Base-by-base conservation (phyloP, 192 early-diverging fungal genomes). In the Backusella tarrabulga region DNA sequence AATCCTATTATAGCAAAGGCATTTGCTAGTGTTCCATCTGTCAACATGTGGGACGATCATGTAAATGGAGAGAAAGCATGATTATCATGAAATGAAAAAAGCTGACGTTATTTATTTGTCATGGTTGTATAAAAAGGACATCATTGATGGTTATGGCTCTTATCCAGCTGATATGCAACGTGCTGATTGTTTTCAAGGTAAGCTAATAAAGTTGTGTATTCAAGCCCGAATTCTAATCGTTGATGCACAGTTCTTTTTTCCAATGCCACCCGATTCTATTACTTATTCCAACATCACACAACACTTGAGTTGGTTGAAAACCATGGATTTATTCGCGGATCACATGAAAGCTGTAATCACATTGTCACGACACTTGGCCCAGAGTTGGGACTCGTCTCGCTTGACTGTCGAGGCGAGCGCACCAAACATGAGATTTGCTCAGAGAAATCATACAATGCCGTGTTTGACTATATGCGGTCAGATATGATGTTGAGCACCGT, bases 31-130 rank as follows among this genome's bases (percentile, higher is more conserved):
- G 87, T 95, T 15, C 93, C 93, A 38, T 91, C 93, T 34, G 84
- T 90, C 41, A 91, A 91, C 73, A 91, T 90, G 68, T 88, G 92
- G 86, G 95, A 96, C 78, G 95, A 96, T 83, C 95, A 96, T 81
- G 93, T 80, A 68, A 80, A 56, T 54, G 9, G 9, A 0, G 0
- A 52, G 34, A 34, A 9, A 36, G n/a, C 12, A 34, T 68, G 2
- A 68, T 0, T 14, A 29, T 32, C 29, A 68, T 68, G 17, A 34
- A 68, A 34, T 32, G 5, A 67, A 29, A 40, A 40, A 40, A 40
- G 5, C 67, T 68, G 34, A 34, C 8, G 7, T 68, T 21, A 21
- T 36, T 6, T n/a, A 17, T 68, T 35, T 21, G 15, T 36, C 35
- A 68, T 68, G 32, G 0, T 38, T 36, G 6, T 40, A 23, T 21